These are phyloP conservation scores for Phialemoniopsis sp. DNA, from an alignment of 2,329 filamentous ascomycete genomes.

Conservation along the genomic window DNA sequence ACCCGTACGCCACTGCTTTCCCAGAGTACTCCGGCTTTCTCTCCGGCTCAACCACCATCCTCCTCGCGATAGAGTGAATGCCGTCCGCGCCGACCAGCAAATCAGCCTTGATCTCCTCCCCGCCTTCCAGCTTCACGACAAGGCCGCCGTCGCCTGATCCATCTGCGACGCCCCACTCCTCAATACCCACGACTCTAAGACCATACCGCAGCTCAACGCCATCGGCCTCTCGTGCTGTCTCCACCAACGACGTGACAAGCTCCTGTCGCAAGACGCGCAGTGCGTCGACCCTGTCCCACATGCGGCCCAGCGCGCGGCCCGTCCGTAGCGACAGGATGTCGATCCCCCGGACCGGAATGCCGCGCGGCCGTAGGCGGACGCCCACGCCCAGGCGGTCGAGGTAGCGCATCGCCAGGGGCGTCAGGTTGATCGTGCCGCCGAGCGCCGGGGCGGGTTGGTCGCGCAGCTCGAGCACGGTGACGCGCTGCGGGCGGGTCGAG, in stretches of 20 bases:
- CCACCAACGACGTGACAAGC: constrained; percentile 17
- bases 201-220: constrained; percentile 11
- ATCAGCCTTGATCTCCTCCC: constrained; percentile 11
- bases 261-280: constrained; percentile 19
- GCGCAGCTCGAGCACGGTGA: constrained; percentile 44
- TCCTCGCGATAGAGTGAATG: constrained; percentile 13
- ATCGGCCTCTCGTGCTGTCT: constrained; percentile 3
- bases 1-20: constrained; percentile 14
- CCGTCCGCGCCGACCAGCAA: constrained; percentile 18
- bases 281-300: constrained; percentile 17
- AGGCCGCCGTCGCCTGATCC: not conserved
- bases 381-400: constrained; percentile 33
- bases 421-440: constrained; percentile 40
- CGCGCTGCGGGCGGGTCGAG: constrained; percentile 6
- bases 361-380: constrained; percentile 11
- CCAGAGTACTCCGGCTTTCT: constrained; percentile 7
- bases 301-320: constrained; percentile 13
- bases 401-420: constrained; percentile 37
- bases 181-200: constrained; percentile 9
- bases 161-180: constrained; percentile 5
- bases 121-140: constrained; percentile 1
- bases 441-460: constrained; percentile 33
- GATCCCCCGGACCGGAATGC: constrained; percentile 13
- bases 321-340: constrained; percentile 22
- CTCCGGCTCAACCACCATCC: constrained; percentile 8